Base-by-base conservation (phyloP, 2,329 filamentous ascomycete genomes). In the Stagonosporopsis tanaceti region DNA sequence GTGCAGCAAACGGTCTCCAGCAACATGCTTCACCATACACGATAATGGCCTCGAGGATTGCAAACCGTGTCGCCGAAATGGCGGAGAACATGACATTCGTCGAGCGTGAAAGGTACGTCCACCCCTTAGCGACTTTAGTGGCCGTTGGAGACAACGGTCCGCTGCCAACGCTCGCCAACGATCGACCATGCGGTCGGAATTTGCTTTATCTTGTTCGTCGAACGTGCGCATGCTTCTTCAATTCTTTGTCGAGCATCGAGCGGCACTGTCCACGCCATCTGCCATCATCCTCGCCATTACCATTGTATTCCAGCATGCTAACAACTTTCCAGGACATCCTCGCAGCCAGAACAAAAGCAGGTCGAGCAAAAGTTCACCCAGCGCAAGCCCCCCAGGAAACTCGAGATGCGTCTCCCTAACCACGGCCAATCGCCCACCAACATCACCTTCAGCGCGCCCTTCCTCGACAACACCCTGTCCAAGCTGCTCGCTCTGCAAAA, bases 11-110 rank as follows among this genome's bases (percentile, higher is more conserved):
- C 53, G 73, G 70, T 39, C 59, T 63, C 14, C 55, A 65, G 32
- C 56, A 66, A 4, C 68, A 70, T 50, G 67, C 76, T 37, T 81
- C 79, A 32, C 78, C 81, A 34, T 82, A 82, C 70, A 78, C 78
- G 42, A 82, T 82, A 69, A 82, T 83, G 80, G 80, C 79, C 8
- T 77, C 75, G 41, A 65, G 81, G 39, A 81, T 83, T 59, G 79
- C 80, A 40, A 83, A 82, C 68, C 75, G 81, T 42, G 80, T 83
- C 12, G 81, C 79, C 6, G 81, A 83, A 64, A 81, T 83, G 79
- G 81, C 81, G 7, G 81, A 83, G 71, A 82, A 80, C 71, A 80
- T 81, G 63, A 82, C 80, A 15, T 81, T 83, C 59, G 78, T 81
- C 41, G 80, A 82, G 69, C 77, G 79, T 27, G 71, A 76, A 48